A percentile compares a stretch with the other conserved stretches of the same genome.
Conservation (phyloP, 179 eudicot species). For the Pouteria campechiana region DNA sequence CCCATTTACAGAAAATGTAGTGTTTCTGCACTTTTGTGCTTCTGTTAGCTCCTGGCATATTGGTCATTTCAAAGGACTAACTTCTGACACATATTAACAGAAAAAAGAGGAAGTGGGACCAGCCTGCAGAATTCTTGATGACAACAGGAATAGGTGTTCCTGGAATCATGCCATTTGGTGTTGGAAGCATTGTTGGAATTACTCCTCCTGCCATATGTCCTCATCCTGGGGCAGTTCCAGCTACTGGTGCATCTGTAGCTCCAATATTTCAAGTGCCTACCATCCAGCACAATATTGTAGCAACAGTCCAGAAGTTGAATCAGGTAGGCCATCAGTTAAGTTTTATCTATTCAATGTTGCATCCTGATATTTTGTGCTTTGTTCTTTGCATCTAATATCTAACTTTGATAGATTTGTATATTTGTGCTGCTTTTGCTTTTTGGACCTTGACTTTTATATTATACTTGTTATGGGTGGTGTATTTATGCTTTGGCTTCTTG, state of each 20-base stretch:
- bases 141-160: slow-evolving; percentile 38
- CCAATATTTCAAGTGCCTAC: slow-evolving; percentile 30
- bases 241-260: slow-evolving; percentile 9
- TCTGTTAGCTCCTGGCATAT: no score
- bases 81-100: slow-evolving; percentile 19
- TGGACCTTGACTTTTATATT: no score
- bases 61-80: no score
- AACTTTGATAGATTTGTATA: no score
- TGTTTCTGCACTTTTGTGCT: no score
- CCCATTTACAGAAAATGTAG: no score
- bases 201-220: slow-evolving; percentile 24
- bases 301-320: slow-evolving; percentile 45
- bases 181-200: slow-evolving; percentile 29
- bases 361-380: no score
- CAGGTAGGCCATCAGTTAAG: slow-evolving; percentile 32
- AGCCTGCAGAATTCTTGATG: slow-evolving; percentile 70
- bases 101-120: slow-evolving; percentile 92
- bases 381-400: no score
- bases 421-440: no score
- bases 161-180: slow-evolving; percentile 39
- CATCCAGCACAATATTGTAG: slow-evolving; percentile 50
- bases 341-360: no score
- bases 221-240: slow-evolving; percentile 18
- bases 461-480: no score
- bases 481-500: no score